Conservation (phyloP, 805 yeast genomes). For the Cyberlindnera xishuangbannaensis region DNA sequence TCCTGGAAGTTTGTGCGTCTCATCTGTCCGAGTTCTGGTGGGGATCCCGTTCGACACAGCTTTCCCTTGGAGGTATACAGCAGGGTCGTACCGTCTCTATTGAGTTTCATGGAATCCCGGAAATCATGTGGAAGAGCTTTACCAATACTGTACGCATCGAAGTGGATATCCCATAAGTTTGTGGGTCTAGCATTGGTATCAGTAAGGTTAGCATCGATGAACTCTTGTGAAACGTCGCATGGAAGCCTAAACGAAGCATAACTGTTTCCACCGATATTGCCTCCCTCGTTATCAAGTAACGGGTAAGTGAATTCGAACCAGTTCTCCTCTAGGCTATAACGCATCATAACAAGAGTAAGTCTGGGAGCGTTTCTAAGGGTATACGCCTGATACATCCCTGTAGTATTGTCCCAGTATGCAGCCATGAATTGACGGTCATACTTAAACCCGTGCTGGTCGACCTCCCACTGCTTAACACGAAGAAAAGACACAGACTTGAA, state of each 20-base stretch:
- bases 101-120: slow-evolving; percentile 15
- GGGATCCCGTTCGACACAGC: slow-evolving; percentile 15
- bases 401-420: slow-evolving; percentile 18
- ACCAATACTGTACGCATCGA: slow-evolving; percentile 15
- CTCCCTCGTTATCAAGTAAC: slow-evolving; percentile 4
- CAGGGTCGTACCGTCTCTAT: slow-evolving; percentile 14
- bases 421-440: slow-evolving; percentile 20
- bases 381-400: slow-evolving; percentile 9
- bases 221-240: slow-evolving; percentile 13
- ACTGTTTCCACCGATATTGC: neutral
- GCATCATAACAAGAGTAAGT: slow-evolving; percentile 13
- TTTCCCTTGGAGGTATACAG: slow-evolving; percentile 16
- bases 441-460: slow-evolving; percentile 20
- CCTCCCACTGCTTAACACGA: slow-evolving; percentile 13
- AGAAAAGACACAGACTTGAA: slow-evolving; percentile 15
- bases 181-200: slow-evolving; percentile 6
- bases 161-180: slow-evolving; percentile 18
- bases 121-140: slow-evolving; percentile 19
- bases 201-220: slow-evolving; percentile 10
- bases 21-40: slow-evolving; percentile 8
- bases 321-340: slow-evolving; percentile 13
- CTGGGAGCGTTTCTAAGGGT: slow-evolving; percentile 15
- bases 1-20: slow-evolving; percentile 19
- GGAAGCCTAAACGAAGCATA: slow-evolving; percentile 16
- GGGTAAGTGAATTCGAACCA: slow-evolving; percentile 21